Percentiles rank a stretch among this genome's conserved stretches.
phyloP scores from a whole-genome alignment of 1,284 basidiomycete species.

The Lentinus polychrous region DNA sequence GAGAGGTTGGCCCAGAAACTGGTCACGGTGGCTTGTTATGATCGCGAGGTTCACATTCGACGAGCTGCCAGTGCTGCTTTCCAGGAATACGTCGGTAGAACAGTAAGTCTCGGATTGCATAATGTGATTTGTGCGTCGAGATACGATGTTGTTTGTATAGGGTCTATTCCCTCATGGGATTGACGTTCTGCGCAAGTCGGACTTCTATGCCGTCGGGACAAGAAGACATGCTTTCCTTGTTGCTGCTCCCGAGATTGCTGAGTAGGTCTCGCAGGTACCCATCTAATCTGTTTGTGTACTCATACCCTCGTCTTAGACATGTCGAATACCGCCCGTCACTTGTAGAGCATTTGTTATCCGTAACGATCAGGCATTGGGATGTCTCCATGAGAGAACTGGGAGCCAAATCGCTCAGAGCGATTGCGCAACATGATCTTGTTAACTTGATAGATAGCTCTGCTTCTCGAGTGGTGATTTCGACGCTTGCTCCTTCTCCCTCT shows the following conservation, averaged over 20 bases:
- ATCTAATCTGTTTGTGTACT: conserved; percentile 6
- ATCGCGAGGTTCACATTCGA: conserved; percentile 94
- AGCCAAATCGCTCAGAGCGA: conserved; percentile 66
- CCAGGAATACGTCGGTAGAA: conserved; percentile 94
- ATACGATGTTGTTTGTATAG: conserved; percentile 32
- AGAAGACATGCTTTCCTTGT: conserved; percentile 78
- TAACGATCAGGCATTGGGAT: conserved; percentile 90
- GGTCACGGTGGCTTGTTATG: conserved; percentile 77
- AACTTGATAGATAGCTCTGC: conserved; percentile 46
- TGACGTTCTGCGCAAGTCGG: conserved; percentile 84
- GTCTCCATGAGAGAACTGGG: conserved; percentile 71
- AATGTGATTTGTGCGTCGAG: conserved; percentile 8
- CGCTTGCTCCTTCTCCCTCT: too few relatives aligned
- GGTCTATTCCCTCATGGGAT: conserved; percentile 90
- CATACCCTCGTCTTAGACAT: conserved; percentile 35
- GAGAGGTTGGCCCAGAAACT: conserved; percentile 63
- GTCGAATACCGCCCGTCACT: conserved; percentile 66
- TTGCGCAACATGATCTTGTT: conserved; percentile 59
- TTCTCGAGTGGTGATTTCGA: conserved; percentile 45
- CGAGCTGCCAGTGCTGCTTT: conserved; percentile 96
- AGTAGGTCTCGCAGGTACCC: conserved; percentile 41
- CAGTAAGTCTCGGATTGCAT: conserved; percentile 53
- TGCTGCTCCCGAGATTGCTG: conserved; percentile 82
- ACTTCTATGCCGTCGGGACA: conserved; percentile 92
- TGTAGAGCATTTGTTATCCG: conserved; percentile 69